A percentile compares a stretch with the other conserved stretches of the same genome.
These are phyloP conservation scores for Lactifluus echinatus DNA, from an alignment of 768 basidiomycete genomes.

Conservation along the genomic window DNA sequence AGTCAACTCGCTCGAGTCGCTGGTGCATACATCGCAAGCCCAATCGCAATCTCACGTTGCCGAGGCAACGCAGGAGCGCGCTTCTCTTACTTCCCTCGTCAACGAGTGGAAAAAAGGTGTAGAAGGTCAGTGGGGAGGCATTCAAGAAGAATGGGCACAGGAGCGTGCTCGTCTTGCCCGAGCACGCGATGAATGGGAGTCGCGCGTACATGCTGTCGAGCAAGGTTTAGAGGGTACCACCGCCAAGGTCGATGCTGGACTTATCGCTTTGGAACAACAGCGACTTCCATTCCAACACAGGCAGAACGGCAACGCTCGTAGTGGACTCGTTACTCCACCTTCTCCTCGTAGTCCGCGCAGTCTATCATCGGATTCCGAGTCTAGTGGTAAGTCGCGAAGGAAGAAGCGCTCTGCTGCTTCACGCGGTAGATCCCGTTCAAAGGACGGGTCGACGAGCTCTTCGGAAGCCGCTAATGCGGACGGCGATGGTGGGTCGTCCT, in stretches of 20 bases:
- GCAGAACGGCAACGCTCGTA: constrained; percentile 29
- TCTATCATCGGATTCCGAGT: constrained; percentile 50
- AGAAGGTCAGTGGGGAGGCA: constrained; percentile 68
- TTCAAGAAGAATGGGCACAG: constrained; percentile 74
- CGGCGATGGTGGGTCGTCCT: constrained; percentile 19
- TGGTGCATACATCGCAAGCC: constrained; percentile 43
- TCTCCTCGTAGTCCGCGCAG: constrained; percentile 71
- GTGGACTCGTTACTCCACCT: constrained; percentile 65
- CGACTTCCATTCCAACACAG: constrained; percentile 20
- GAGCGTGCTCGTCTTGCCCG: constrained; percentile 68
- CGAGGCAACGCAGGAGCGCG: constrained; percentile 33
- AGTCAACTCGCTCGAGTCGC: constrained; percentile 55
- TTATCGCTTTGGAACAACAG: constrained; percentile 32
- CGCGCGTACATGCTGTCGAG: constrained; percentile 44
- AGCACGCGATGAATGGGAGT: constrained; percentile 80
- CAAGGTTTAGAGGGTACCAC: constrained; percentile 42
- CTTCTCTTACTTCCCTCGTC: constrained; percentile 46
- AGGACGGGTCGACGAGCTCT: constrained; percentile 18
- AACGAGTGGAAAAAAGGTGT: constrained; percentile 69
- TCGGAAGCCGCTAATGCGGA: constrained; percentile 17
- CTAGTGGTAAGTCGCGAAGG: constrained; percentile 14
- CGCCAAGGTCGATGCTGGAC: constrained; percentile 27
- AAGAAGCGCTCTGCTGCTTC: constrained; percentile 18
- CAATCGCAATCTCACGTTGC: constrained; percentile 33
- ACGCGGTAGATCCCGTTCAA: constrained; percentile 18